Evolutionary conservation across 768 basidiomycete genomes (phyloP), one percentile per base, ranked within the genome.

Genomic region (Boletus speciosus): DNA sequence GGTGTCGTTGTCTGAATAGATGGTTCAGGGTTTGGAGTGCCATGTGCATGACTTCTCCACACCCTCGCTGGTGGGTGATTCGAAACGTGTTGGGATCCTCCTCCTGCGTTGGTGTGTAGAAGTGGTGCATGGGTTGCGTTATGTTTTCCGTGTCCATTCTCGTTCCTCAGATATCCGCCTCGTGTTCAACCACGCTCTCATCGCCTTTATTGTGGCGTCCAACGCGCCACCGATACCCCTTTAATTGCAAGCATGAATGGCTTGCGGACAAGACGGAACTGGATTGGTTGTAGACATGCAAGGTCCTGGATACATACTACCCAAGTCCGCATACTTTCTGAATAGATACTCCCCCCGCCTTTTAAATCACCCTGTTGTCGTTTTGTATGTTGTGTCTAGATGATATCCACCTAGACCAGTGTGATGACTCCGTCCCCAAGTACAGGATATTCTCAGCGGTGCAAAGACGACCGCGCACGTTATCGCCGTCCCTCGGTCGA

Each of bases 41-140:
- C 68, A 71, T 71, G 73, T 72, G 69, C 79, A 83, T 75, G 64
- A 64, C 71, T 69, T 80, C 80, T 83, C 74, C 80, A 81, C 77
- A 81, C 78, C 71, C 68, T 71, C 72, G 81, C 81, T 75, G 79
- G 82, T 73, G 74, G 66, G 59, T 55, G 57, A 55, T 61, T 47
- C 49, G 8, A 45, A 42, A 21, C 11, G 6, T 29, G 36, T 27
- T 38, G 16, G 31, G 21, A 55, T 54, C 63, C 61, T 61, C 62
- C 68, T 66, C 81, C 78, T 76, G 82, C 82, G 67, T 72, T 66
- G 72, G 78, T 86, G 82, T 86, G 83, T 71, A 85, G 83, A 78
- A 74, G 70, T 73, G 71, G 67, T 84, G 82, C 68, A 69, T 70
- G 73, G 67, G 71, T 53, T 52, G 34, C 60, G 32, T 40, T 7